These are phyloP conservation scores for Trichosporon coremiiforme DNA, from an alignment of 1,284 basidiomycete species.

Conservation along the genomic window DNA sequence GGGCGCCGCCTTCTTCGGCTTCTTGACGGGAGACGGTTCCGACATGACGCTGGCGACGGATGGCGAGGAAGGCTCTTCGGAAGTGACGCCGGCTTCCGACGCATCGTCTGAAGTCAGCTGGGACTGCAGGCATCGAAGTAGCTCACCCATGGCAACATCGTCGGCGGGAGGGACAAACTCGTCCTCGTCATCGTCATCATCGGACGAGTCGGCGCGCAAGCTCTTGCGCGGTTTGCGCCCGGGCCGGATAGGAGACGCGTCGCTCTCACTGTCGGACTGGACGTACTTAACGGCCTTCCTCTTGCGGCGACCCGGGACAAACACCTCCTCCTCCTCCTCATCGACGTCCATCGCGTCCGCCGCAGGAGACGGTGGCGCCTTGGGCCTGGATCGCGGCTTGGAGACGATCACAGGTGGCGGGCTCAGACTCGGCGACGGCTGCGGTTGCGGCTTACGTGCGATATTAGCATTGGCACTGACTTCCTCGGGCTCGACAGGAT, in stretches of 20 bases:
- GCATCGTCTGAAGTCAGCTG: constrained; percentile 40
- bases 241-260: constrained; percentile 1
- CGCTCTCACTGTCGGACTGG: constrained; percentile 44
- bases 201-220: constrained; percentile 43
- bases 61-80: constrained; percentile 35
- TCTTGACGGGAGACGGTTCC: constrained; percentile 35
- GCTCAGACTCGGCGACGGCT: constrained; percentile 34
- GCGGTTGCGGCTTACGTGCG: constrained; percentile 6
- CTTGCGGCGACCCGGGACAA: constrained; percentile 45
- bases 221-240: constrained; percentile 42
- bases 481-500: constrained; percentile 28
- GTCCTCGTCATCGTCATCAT: constrained; percentile 43
- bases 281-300: constrained; percentile 52
- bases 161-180: constrained; percentile 51
- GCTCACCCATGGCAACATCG: constrained; percentile 49
- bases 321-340: constrained; percentile 36
- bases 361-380: constrained; percentile 17
- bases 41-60: constrained; percentile 40
- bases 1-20: constrained; percentile 32
- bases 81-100: constrained; percentile 41
- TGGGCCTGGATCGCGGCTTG: constrained; percentile 30
- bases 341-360: constrained; percentile 35
- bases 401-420: constrained; percentile 35
- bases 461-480: constrained; percentile 33
- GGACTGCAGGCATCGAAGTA: too few species aligned